Conservation (phyloP, 495 filamentous ascomycete species). For the Pseudotulostoma volvatum region DNA sequence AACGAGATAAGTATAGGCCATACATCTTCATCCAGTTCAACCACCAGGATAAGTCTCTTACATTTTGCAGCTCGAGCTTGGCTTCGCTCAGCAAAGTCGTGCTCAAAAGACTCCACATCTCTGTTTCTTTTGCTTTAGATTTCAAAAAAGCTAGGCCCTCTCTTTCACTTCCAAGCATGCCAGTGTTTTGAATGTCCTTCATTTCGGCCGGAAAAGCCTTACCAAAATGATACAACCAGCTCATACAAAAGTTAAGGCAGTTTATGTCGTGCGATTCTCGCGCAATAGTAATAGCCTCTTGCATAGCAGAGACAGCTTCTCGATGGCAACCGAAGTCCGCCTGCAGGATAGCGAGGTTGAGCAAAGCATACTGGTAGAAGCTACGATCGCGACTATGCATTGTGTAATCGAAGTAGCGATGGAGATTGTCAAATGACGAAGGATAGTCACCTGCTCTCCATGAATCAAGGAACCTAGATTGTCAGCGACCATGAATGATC, state of each 20-base stretch:
- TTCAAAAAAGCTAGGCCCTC: conserved; percentile 76
- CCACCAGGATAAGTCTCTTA: not conserved
- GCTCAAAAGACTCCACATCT: conserved; percentile 75
- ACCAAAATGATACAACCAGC: conserved; percentile 93
- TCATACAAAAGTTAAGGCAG: conserved; percentile 88
- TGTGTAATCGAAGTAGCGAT: conserved; percentile 94
- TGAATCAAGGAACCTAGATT: conserved; percentile 59
- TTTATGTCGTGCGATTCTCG: conserved; percentile 82
- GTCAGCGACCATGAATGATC: conserved; percentile 3
- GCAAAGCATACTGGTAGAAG: conserved; percentile 94
- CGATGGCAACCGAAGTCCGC: conserved; percentile 86
- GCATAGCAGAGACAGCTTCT: conserved; percentile 84
- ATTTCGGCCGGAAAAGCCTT: conserved; percentile 68
- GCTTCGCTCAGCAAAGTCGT: conserved; percentile 77
- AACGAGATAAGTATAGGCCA: conserved; percentile 6
- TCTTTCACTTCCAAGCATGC: conserved; percentile 59
- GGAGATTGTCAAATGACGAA: conserved; percentile 75
- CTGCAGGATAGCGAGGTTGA: conserved; percentile 84
- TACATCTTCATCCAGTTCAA: not conserved
- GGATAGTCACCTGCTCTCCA: conserved; percentile 87
- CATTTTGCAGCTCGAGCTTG: conserved; percentile 15
- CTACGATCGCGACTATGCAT: conserved; percentile 72
- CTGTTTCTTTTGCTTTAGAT: conserved; percentile 70
- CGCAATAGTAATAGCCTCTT: conserved; percentile 80
- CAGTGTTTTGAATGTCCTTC: conserved; percentile 48